Base-by-base conservation (phyloP, 768 basidiomycete species). In the Gymnopilus dilepis region DNA sequence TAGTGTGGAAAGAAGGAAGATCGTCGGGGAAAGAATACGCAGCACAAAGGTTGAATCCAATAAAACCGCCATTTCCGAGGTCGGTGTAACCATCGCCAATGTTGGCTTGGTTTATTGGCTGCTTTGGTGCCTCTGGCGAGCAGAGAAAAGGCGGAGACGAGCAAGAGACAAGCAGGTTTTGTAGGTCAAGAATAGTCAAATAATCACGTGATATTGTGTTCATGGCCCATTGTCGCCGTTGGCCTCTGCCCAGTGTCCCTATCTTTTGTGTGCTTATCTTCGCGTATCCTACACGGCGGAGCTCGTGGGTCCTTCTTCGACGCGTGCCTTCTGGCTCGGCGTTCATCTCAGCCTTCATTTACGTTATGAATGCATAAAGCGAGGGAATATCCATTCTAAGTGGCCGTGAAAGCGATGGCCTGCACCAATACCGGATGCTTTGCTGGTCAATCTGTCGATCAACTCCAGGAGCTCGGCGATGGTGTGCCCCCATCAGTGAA, bases 21-120 rank as follows among this genome's bases (percentile, higher is more conserved):
- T 70, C 58, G 84, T 77, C 41, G 92, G 92, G 40, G 90, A 91
- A 34, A 89, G 72, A 62, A 91, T 75, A 65, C 91, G 84, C 53
- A 90, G 74, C 60, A 81, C 74, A 63, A 87, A 82, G 59, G 88
- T 77, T 53, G 86, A 73, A 26, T 73, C 56, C 41, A 70, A 60
- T 15, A 56, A 61, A 24, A 51, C 34, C 4, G 56, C 60, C 48
- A 66, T 66, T 52, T 59, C 58, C 43, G 56, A 30, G 31, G 61
- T 41, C 58, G 67, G 67, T 34, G 59, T 61, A 42, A 48, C 42
- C 51, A 58, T 54, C 26, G 61, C 54, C 48, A 60, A 58, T 56
- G 64, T 60, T 59, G 62, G 48, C 58, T 57, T 17, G 58, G 45
- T 58, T 66, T 61, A 58, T 62, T 66, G 53, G 61, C 63, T 62